phyloP scores from a whole-genome alignment of 148 eudicot genomes.

The Mesembryanthemum crystallinum region DNA sequence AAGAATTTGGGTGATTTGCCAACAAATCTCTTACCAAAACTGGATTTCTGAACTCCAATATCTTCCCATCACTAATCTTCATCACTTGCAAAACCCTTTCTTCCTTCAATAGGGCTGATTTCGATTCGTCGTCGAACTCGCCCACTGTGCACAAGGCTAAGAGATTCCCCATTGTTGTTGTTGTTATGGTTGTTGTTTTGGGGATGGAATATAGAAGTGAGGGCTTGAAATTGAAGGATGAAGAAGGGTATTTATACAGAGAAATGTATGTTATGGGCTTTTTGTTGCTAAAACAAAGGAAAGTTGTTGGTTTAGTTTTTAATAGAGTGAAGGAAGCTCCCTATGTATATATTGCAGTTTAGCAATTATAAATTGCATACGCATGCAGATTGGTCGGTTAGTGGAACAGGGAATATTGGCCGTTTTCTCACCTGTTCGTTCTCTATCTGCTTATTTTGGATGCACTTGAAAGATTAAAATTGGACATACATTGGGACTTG shows the following conservation, averaged over 20 bases:
- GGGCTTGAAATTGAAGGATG: too few species aligned
- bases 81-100: slow-evolving; percentile 35
- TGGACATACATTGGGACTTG: too few species aligned
- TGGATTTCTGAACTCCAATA: slow-evolving; percentile 45
- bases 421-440: slow-evolving; percentile 25
- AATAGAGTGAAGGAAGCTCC: neutral
- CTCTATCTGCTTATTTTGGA: neutral
- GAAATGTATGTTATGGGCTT: too few species aligned
- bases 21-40: slow-evolving; percentile 41
- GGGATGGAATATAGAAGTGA: too few species aligned
- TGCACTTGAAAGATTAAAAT: too few species aligned
- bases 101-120: slow-evolving; percentile 17
- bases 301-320: neutral
- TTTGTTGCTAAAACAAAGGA: too few species aligned
- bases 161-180: slow-evolving; percentile 26
- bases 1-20: slow-evolving; percentile 28
- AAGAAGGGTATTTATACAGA: too few species aligned
- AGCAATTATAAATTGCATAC: neutral
- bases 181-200: too few species aligned
- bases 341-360: slow-evolving; percentile 3
- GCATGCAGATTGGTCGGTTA: slow-evolving; percentile 36
- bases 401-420: slow-evolving; percentile 33
- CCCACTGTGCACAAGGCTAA: slow-evolving; percentile 21
- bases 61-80: slow-evolving; percentile 45
- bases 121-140: slow-evolving; percentile 7